Percentiles rank a stretch among this genome's conserved stretches.
phyloP scores from a whole-genome alignment of 352 stramenopile genomes.

The Pythium aristosporum region DNA sequence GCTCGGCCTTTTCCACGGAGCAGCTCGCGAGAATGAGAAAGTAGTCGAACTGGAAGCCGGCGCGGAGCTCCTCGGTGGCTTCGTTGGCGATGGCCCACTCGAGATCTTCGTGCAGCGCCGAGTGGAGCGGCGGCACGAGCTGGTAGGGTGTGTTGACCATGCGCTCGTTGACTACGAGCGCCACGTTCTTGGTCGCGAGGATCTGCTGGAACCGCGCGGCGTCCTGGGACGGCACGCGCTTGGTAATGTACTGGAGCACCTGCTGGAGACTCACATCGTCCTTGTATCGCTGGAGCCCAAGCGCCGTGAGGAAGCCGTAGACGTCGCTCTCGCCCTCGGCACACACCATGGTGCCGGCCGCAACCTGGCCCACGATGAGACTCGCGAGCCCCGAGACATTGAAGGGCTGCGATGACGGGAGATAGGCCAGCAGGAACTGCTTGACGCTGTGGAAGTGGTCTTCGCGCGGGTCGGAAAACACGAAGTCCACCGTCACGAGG shows the following conservation, averaged over 20 bases:
- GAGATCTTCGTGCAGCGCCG: constrained; percentile 81
- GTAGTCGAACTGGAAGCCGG: constrained; percentile 80
- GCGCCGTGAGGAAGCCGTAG: constrained; percentile 85
- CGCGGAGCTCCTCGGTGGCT: constrained; percentile 52
- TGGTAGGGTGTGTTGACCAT: constrained; percentile 89
- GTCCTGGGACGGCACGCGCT: constrained; percentile 60
- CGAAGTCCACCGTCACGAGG: constrained; percentile 77
- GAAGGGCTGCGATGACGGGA: constrained; percentile 75
- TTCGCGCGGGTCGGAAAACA: constrained; percentile 81
- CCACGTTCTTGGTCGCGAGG: constrained; percentile 56
- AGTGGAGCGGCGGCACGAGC: constrained; percentile 75
- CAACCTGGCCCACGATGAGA: constrained; percentile 72
- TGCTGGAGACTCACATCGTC: constrained; percentile 64
- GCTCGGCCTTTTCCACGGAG: constrained; percentile 47
- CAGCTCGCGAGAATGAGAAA: constrained; percentile 76
- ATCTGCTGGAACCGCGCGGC: constrained; percentile 58
- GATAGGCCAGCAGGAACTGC: constrained; percentile 74
- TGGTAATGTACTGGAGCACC: constrained; percentile 72
- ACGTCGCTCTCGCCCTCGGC: constrained; percentile 76
- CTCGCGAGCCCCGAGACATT: constrained; percentile 81
- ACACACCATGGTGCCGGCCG: constrained; percentile 78
- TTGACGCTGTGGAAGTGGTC: constrained; percentile 86
- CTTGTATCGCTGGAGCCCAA: constrained; percentile 59
- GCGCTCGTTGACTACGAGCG: constrained; percentile 76
- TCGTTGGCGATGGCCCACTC: constrained; percentile 84